Percentiles rank a stretch among this genome's conserved stretches.
phyloP scores from a whole-genome alignment of 2,329 filamentous ascomycete genomes.

The Pseudogymnoascus destructans region DNA sequence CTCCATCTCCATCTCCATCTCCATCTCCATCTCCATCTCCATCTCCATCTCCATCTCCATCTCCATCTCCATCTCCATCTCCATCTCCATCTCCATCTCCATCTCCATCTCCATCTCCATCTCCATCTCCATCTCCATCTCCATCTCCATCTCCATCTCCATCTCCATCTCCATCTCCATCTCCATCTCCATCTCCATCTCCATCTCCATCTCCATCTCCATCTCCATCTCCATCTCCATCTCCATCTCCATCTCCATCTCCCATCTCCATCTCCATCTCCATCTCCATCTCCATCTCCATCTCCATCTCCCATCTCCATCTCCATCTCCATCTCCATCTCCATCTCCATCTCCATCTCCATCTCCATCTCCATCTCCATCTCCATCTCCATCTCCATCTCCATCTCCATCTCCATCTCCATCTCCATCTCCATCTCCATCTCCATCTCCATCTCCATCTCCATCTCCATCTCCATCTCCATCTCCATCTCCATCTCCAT shows the following conservation, averaged over 20 bases:
- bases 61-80: not conserved
- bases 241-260: not conserved
- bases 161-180: not conserved
- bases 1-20: too few species aligned
- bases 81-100: not conserved
- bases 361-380: not conserved
- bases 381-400: too few species aligned
- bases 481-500: too few species aligned
- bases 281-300: not conserved
- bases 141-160: not conserved
- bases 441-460: not conserved
- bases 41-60: not conserved
- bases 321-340: too few species aligned
- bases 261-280: too few species aligned
- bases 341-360: not conserved
- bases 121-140: too few species aligned
- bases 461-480: not conserved
- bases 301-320: too few species aligned
- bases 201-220: too few species aligned
- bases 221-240: not conserved
- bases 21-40: too few species aligned
- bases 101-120: too few species aligned
- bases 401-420: too few species aligned
- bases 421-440: not conserved
- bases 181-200: too few species aligned